Base-by-base conservation (phyloP, 768 basidiomycete genomes). In the Gloeostereum incarnatum region DNA sequence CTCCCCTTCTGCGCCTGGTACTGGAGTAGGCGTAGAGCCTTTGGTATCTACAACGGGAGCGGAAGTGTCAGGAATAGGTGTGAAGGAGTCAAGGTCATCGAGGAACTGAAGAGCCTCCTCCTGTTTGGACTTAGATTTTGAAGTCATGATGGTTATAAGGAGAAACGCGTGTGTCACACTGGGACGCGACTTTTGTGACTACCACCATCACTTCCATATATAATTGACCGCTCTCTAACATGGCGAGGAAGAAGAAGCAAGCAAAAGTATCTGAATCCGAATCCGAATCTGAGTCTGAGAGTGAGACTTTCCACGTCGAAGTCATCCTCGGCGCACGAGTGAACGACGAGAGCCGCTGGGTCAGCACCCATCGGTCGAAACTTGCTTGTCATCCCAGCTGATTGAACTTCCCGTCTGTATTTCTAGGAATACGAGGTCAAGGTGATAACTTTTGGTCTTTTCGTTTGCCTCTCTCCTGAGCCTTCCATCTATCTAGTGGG, bases 61-160 rank as follows among this genome's bases (percentile, higher is more conserved):
- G 25, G 52, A 24, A 25, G 51, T 41, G 31, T 47, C 38, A n/a
- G 51, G 41, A 4, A 48, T 35, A n/a, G 73, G 70, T 14, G 77
- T 65, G 35, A 94, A 73, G 21, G 79, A 83, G 56, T 98, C 93
- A 35, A 98, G 83, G 54, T 94, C 91, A 53, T 96, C 90, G 31
- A 98, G 81, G 61, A 98, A 81, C 52, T 81, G 83, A 16, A 92
- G 78, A 16, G 89, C 94, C 58, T 98, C 93, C 52, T 85, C 72
- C 43, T 85, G 77, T 54, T 86, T 88, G 20, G 82, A 80, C 60
- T 83, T 87, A 33, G 78, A 60, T 56, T 69, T 73, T 38, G 68
- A 58, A 30, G 64, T 51, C 57, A 60, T 66, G 35, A 45, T 50
- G 31, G 29, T 35, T 35, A 32, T n/a, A 32, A 22, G 23, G 18